Base-by-base conservation (phyloP, 208 protist species). In the Borovskyia barvae region DNA sequence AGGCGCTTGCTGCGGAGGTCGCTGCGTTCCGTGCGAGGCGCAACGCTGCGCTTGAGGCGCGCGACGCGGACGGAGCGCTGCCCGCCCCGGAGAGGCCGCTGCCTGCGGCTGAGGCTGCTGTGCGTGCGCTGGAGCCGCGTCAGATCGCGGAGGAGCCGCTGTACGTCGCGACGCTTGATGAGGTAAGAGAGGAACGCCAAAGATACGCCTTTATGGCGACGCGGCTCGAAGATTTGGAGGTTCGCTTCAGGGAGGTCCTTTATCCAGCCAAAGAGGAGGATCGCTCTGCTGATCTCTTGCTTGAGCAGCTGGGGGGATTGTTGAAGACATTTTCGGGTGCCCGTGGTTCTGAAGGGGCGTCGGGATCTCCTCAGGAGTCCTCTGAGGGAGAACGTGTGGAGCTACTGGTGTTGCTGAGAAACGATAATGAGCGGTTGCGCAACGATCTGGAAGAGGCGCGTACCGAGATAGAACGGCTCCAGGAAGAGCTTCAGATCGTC, bases 251-350 rank as follows among this genome's bases (percentile, higher is more conserved):
- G 0, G 58, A 73, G 6, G 65, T 49, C 6, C 33, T 83, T 28
- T 35, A 32, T 11, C 55, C 36, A 2, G 36, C 61, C 4, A 19
- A 39, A 7, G 6, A 24, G 0, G 52, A 7, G 0, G 22, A 12
- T 1, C 15, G 11, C 2, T 33, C 26, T 14, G 45, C 70, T n/a
- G 75, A 67, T 1, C 68, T 53, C 11, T 25, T 66, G 0, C 22
- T 87, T 0, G 26, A 45, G 29, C 55, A 78, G 59, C 53, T 87
- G 22, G 76, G 78, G 39, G 41, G 46, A 6, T 59, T 81, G 17
- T 41, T 87, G 48, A 58, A 66, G 19, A 65, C 57, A 12, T 33
- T 80, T 8, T 55, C 61, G 30, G 52, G 42, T 5, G 48, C 71
- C 0, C 43, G 60, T 0, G 47, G 37, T 0, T 40, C 17, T 1